phyloP scores from a whole-genome alignment of 441 rosid genomes.

The Gossypium schwendimanii region DNA sequence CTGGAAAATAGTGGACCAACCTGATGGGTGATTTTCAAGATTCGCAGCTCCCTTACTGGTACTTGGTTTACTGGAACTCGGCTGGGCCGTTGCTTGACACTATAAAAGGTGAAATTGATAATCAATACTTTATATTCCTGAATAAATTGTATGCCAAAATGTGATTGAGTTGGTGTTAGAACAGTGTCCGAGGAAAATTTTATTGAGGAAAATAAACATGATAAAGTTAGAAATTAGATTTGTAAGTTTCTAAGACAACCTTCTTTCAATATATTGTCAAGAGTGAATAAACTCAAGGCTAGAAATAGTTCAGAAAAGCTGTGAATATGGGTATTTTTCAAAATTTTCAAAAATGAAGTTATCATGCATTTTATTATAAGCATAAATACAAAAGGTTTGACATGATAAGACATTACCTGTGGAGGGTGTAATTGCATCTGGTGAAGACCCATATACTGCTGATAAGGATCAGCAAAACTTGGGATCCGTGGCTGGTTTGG shows the following conservation, averaged over 20 bases:
- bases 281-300: not conserved
- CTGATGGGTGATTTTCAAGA: constrained; percentile 38
- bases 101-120: constrained; percentile 16
- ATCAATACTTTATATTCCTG: not conserved
- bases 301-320: not conserved
- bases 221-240: not conserved
- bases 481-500: constrained; percentile 36
- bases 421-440: constrained; percentile 45
- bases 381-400: not conserved
- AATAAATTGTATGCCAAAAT: not conserved
- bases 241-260: not conserved
- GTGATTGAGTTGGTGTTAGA: not conserved
- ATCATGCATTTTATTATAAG: not conserved
- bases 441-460: constrained; percentile 52
- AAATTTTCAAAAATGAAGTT: not conserved
- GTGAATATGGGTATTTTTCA: not conserved
- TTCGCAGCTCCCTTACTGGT: constrained; percentile 39
- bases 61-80: constrained; percentile 32
- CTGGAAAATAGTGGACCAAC: constrained; percentile 25
- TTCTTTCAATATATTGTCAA: not conserved
- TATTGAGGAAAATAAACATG: not conserved
- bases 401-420: constrained; percentile 36
- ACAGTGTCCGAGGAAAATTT: not conserved
- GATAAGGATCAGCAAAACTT: constrained; percentile 55
- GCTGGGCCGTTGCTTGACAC: constrained; percentile 46